Base-by-base conservation (phyloP, 2,329 filamentous ascomycete genomes). In the Xylaria sp. region DNA sequence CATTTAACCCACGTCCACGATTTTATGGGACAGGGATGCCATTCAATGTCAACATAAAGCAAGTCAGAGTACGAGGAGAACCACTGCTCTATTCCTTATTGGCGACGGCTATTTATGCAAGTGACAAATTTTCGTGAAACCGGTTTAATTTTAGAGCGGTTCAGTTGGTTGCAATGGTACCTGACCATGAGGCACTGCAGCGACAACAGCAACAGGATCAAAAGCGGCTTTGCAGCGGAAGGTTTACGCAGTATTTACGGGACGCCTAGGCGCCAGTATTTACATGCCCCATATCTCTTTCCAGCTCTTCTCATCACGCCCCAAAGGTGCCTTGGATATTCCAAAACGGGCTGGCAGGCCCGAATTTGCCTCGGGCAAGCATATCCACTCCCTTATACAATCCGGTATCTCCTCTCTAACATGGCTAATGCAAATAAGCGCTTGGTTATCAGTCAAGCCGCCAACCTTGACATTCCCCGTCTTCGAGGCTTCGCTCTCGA, bases 391-490 rank as follows among this genome's bases (percentile, higher is more conserved):
- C 43, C 91, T 77, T 20, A 97, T 83, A 61, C 87, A 88, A 45
- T 88, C 86, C 0, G 94, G 94, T 8, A 97, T 89, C 72, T 99
- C 94, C 65, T 96, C 92, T 58, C 86, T 87, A 56, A 93, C 81
- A 74, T 99, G 94, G 57, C 91, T 94, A 55, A 97, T 93, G 60
- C 92, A 91, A n/a, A 97, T 82, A 49, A 99, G 74, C 0, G 92
- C 92, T 73, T 97, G 93, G 19, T 84, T 72, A 0, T 85, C 76
- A 1, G 80, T 79, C 51, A 97, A 72, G 0, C 91, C 91, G 1
- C 66, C 67, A 4, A 93, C 73, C 19, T 72, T 77, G 1, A 84
- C 76, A 1, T 69, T 67, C 0, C 76, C 81, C 0, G 72, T 62
- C 50, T 72, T 74, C 7, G 75, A 70, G 1, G 71, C 69, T 1